Percentiles rank a stretch among this genome's conserved stretches.
These are phyloP conservation scores for Alternaria brassicicola DNA, from an alignment of 2,329 filamentous ascomycete species.

Conservation along the genomic window DNA sequence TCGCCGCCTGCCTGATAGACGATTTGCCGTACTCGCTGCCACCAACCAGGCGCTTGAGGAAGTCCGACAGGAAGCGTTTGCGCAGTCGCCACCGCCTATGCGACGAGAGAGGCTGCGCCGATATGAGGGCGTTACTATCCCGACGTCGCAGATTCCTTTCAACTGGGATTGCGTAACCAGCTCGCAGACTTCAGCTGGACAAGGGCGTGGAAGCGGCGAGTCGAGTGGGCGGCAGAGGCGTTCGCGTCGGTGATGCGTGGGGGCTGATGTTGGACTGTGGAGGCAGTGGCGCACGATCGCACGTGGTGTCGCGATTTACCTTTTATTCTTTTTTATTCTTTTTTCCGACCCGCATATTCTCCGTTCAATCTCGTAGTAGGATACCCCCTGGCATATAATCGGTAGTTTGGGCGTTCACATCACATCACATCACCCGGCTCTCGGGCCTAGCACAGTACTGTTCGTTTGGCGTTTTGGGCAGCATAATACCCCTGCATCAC, in stretches of 20 bases:
- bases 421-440: not conserved
- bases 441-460: not conserved
- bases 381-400: slow-evolving; percentile 11
- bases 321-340: not conserved
- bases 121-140: slow-evolving; percentile 41
- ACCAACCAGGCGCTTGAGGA: slow-evolving; percentile 47
- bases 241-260: slow-evolving; percentile 27
- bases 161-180: slow-evolving; percentile 48
- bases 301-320: not conserved
- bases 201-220: slow-evolving; percentile 15
- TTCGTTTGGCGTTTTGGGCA: not conserved
- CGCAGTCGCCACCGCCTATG: slow-evolving; percentile 43
- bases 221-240: slow-evolving; percentile 33
- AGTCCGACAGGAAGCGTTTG: slow-evolving; percentile 45
- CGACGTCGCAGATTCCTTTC: slow-evolving; percentile 42
- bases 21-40: slow-evolving; percentile 48
- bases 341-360: not conserved
- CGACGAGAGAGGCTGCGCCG: slow-evolving; percentile 39
- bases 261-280: too few relatives aligned
- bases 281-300: not conserved
- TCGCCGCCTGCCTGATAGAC: slow-evolving; percentile 43
- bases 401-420: slow-evolving; percentile 10
- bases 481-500: slow-evolving; percentile 3
- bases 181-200: slow-evolving; percentile 39
- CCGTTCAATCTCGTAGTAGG: not conserved